Base-by-base conservation (phyloP, 768 basidiomycete species). In the Baorangia bicolor region DNA sequence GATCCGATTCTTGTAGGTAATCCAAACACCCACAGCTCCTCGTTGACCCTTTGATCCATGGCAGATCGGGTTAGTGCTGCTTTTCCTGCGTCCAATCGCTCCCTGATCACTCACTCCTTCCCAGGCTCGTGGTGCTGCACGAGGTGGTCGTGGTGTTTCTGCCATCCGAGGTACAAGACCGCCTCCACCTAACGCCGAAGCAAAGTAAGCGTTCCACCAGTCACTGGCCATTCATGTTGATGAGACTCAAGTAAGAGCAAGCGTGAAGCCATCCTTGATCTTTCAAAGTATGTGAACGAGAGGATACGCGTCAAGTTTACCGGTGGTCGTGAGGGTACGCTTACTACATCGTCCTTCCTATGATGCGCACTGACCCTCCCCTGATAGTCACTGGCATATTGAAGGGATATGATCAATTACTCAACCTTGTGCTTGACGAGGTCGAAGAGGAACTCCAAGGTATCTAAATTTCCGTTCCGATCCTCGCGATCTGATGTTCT, bases 371-470 rank as follows among this genome's bases (percentile, higher is more conserved):
- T 52, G 31, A 60, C 45, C 23, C 25, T 14, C 38, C 16, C 33
- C 33, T 47, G 21, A 56, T 64, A 98, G 96, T 98, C 49, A 90
- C 84, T 9, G 97, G 97, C 4, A 81, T 90, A 18, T 74, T 99
- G 59, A 99, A 99, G 74, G 97, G 97, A 25, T 98, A 85, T 65
- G 97, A 98, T 74, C 95, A 98, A 63, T 78, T 98, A 37, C 81
- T 98, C 54, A 98, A 99, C 71, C 87, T 99, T 52, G 97, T 99
- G 47, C 83, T 99, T 47, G 97, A 99, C 72, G 92, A 97, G 56
- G 94, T 98, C 7, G 83, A 88, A 65, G 97, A 99, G 73, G 81
- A 89, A 37, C 61, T 91, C 3, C 80, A 81, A 68, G 85, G 90
- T 90, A 66, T 61, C 77, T 59, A 8, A 33, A 43, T 41, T 10